Percentiles rank a stretch among this genome's conserved stretches.
phyloP scores from a whole-genome alignment of 2,329 filamentous ascomycete genomes.

The Cordyceps cicadae region DNA sequence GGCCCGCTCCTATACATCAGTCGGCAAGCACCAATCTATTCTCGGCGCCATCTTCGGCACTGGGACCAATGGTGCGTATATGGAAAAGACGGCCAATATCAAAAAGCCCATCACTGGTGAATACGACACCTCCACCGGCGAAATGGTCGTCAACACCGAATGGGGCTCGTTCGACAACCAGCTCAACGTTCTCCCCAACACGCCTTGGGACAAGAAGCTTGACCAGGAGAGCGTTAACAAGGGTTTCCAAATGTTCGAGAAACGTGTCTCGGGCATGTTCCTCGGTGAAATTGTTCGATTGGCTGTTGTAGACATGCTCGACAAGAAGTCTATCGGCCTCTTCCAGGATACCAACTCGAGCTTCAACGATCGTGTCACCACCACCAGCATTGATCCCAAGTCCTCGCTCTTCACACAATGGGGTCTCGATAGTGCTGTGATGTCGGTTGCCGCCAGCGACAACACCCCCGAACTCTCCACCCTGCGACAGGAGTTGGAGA shows the following conservation, averaged over 20 bases:
- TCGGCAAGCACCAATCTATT: conserved; percentile 75
- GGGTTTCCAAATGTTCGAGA: conserved; percentile 97
- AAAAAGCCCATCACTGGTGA: conserved; percentile 65
- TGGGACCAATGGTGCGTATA: conserved; percentile 93
- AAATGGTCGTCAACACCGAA: conserved; percentile 98
- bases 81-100: conserved; percentile 81
- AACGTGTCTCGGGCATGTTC: conserved; percentile 97
- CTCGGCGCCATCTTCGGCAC: conserved; percentile 97
- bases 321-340: conserved; percentile 57
- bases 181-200: conserved; percentile 78
- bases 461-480: conserved; percentile 61
- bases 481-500: conserved; percentile 70
- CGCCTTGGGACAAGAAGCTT: conserved; percentile 69
- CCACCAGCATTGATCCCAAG: conserved; percentile 57
- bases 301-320: conserved; percentile 63
- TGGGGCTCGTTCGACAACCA: conserved; percentile 98
- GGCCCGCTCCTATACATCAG: conserved; percentile 92
- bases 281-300: conserved; percentile 85
- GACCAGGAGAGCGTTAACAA: conserved; percentile 81
- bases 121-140: conserved; percentile 72
- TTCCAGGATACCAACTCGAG: conserved; percentile 71
- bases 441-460: conserved; percentile 81
- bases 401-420: conserved; percentile 69
- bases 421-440: conserved; percentile 84
- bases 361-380: conserved; percentile 60